These are phyloP conservation scores for Irineochytrium annulatum DNA, from an alignment of 192 early-diverging fungal species.

Conservation along the genomic window DNA sequence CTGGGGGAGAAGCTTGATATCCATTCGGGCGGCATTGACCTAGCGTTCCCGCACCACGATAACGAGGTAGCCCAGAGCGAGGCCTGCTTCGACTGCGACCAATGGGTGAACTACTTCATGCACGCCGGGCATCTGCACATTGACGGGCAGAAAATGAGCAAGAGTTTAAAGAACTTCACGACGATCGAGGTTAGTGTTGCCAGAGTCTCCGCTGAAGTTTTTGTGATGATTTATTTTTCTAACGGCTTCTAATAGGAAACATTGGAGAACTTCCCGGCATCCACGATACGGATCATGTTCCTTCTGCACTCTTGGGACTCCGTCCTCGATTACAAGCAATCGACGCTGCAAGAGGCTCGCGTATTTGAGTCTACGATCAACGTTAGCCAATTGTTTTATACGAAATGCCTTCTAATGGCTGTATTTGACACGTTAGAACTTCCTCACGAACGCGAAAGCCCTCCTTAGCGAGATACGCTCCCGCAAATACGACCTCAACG, in stretches of 20 bases:
- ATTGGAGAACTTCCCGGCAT: constrained; percentile 69
- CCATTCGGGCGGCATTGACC: constrained; percentile 92
- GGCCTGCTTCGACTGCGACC: constrained; percentile 79
- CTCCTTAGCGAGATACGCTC: constrained; percentile 62
- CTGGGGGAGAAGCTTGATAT: constrained; percentile 87
- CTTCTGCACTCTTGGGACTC: constrained; percentile 82
- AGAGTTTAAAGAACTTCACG: constrained; percentile 97
- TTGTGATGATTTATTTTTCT: constrained; percentile 5
- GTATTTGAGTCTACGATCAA: constrained; percentile 71
- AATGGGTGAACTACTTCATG: constrained; percentile 99
- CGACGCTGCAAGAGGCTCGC: constrained; percentile 72
- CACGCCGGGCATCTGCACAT: constrained; percentile 94
- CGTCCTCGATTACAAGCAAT: constrained; percentile 78
- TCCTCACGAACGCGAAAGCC: constrained; percentile 78
- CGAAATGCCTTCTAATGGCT: background rate
- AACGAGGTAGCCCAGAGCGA: constrained; percentile 97
- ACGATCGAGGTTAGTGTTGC: constrained; percentile 63
- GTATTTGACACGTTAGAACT: constrained; percentile 61
- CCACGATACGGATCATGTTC: constrained; percentile 88
- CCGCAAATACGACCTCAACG: constrained; percentile 52
- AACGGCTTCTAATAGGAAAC: constrained; percentile 65
- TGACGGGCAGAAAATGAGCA: constrained; percentile 97
- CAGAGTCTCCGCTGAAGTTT: too few species aligned
- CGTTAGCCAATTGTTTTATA: constrained; percentile 35
- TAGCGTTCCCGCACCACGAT: constrained; percentile 98